Conservation (phyloP, 768 basidiomycete species). For the Neoboletus subvelutipes region DNA sequence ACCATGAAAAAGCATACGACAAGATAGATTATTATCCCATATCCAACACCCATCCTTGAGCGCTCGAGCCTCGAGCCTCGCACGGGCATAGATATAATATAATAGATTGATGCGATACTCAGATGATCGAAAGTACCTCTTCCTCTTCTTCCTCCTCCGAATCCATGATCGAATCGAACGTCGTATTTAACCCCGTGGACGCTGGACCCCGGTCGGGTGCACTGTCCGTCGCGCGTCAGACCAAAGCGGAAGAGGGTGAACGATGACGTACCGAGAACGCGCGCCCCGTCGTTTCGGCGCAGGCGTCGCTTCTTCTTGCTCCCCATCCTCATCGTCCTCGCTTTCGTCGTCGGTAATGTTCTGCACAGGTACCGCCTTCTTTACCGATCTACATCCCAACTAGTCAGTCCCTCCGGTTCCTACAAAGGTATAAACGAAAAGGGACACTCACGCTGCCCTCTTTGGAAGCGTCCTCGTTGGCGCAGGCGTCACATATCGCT, state of each 20-base stretch:
- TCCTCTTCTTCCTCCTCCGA: constrained; percentile 40
- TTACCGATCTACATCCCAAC: constrained; percentile 35
- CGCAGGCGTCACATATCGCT: constrained; percentile 27
- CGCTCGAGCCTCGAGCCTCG: no score
- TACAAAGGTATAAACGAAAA: neutral
- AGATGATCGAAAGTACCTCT: neutral
- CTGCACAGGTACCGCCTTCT: constrained; percentile 33
- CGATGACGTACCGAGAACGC: constrained; percentile 10
- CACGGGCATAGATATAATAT: no score
- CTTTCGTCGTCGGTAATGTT: constrained; percentile 32
- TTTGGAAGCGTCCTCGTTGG: constrained; percentile 57
- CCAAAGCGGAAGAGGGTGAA: neutral
- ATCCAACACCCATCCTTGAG: no score
- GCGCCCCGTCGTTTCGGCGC: constrained; percentile 15
- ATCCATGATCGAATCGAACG: constrained; percentile 54
- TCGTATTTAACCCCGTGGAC: constrained; percentile 15
- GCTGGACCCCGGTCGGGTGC: constrained; percentile 5
- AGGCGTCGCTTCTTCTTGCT: constrained; percentile 42
- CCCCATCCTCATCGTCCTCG: constrained; percentile 40
- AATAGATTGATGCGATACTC: no score
- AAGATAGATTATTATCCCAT: no score
- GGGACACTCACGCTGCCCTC: constrained; percentile 51
- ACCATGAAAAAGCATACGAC: no score
- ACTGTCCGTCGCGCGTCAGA: constrained; percentile 1
- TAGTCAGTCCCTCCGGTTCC: neutral